Evolutionary conservation across 2,329 filamentous ascomycete species (phyloP), one percentile per base, ranked within the genome.

Genomic region (Aspergillus ochraceus): DNA sequence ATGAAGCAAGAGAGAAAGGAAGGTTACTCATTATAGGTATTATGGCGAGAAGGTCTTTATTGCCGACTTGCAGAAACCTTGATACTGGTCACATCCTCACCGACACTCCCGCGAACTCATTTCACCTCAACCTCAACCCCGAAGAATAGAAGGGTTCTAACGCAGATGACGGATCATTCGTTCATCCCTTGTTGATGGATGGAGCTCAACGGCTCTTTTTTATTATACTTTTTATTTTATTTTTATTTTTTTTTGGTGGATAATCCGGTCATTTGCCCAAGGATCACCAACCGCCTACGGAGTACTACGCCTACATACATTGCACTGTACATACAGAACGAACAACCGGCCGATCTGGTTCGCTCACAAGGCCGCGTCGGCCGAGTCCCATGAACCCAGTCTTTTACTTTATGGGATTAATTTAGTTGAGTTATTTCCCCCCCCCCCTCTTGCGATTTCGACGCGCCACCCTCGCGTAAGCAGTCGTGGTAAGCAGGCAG

Each of bases 1-100:
- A 42, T 6, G 17, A n/a, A n/a, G 17, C 4, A 42, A 42, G 6
- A n/a, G 14, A 42, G 17, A n/a, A 42, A 42, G 17, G 2, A 42
- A 42, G 14, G 14, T 6, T 5, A 5, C 14, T 42, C 36, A 42
- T 42, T n/a, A 42, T 42, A 14, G 36, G 36, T 4, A 32, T 39
- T 52, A 42, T 17, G 20, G 24, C 53, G 24, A 39, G 20, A 42
- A 49, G 11, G 24, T 3, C 24, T 51, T 22, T 19, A 30, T 55
- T 22, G 36, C n/a, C 46, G 30, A 30, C 45, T 55, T 55, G 49
- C 46, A 49, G 12, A 20, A 42, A 29, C 51, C 14, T 47, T 30
- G 17, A 42, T 54, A 60, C 52, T 60, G 46, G 52, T 55, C 52
- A 52, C 11, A 54, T 53, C 52, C 49, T 58, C 59, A 61, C 59